A percentile compares a stretch with the other conserved stretches of the same genome.
phyloP scores from a whole-genome alignment of 306 rosid genomes.

The Vigna mungo region DNA sequence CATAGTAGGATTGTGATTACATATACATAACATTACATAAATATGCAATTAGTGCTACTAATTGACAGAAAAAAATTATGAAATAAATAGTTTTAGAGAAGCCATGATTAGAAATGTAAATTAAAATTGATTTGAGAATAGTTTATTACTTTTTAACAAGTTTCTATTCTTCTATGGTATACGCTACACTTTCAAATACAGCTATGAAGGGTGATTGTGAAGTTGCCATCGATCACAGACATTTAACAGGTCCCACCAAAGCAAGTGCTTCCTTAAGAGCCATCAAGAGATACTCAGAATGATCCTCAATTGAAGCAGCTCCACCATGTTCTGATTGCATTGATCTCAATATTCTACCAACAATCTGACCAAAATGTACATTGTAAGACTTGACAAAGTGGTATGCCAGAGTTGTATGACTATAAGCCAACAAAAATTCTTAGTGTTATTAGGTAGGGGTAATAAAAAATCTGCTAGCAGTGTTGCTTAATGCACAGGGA shows the following conservation, averaged over 20 bases:
- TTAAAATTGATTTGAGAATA: no score
- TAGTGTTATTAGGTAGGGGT: not conserved
- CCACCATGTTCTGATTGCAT: slow-evolving; percentile 63
- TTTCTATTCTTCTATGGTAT: not conserved
- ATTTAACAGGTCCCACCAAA: slow-evolving; percentile 78
- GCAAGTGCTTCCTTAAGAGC: slow-evolving; percentile 82
- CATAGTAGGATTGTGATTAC: no score
- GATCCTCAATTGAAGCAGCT: slow-evolving; percentile 61
- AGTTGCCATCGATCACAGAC: slow-evolving; percentile 39
- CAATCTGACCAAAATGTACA: slow-evolving; percentile 58
- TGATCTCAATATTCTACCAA: slow-evolving; percentile 78
- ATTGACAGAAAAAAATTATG: no score
- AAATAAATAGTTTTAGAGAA: no score
- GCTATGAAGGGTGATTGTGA: not conserved
- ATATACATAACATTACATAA: no score
- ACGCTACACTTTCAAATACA: slow-evolving; percentile 2
- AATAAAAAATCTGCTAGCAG: not conserved
- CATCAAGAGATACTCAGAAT: slow-evolving; percentile 68
- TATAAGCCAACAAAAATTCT: not conserved
- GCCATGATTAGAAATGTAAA: no score
- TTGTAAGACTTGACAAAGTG: not conserved
- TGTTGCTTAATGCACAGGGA: not conserved
- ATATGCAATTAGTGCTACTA: no score
- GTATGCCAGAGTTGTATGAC: slow-evolving; percentile 9
- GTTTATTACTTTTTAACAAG: not conserved